Evolutionary conservation across 352 stramenopile species (phyloP).

Genomic region (Pythium phragmitis): DNA sequence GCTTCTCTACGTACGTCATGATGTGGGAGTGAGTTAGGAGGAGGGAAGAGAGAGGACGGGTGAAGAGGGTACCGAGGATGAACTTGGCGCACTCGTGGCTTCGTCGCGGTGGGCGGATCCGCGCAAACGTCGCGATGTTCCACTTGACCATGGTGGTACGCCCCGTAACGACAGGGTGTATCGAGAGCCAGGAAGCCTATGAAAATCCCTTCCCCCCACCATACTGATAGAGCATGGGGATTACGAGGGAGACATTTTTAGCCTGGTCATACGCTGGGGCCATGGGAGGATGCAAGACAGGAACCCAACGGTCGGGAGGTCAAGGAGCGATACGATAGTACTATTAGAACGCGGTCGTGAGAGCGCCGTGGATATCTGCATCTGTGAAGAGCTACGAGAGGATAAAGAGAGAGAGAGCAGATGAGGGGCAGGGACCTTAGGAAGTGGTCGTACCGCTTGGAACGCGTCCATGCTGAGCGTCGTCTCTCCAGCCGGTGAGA

Average conservation of each 20-base stretch:
- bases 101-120: constrained; percentile 56
- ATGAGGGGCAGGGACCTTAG: not conserved
- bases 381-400: constrained; percentile 23
- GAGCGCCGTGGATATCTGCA: constrained; percentile 19
- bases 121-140: constrained; percentile 74
- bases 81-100: constrained; percentile 64
- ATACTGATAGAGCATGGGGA: too few relatives aligned
- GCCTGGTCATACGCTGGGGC: too few relatives aligned
- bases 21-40: not conserved
- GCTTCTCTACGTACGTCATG: constrained; percentile 32
- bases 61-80: constrained; percentile 36
- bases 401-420: not conserved
- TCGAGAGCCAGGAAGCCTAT: too few relatives aligned
- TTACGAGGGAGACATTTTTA: not conserved
- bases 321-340: not conserved
- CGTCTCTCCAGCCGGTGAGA: not conserved
- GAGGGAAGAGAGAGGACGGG: not conserved
- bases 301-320: not conserved
- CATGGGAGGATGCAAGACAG: not conserved
- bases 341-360: constrained; percentile 23
- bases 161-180: too few relatives aligned
- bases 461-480: constrained; percentile 9
- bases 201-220: too few relatives aligned
- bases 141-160: constrained; percentile 57
- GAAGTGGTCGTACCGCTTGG: constrained; percentile 11